Evolutionary conservation across 495 filamentous ascomycete species (phyloP), one percentile per base, ranked within the genome.

Genomic region (Astrocystis sublimbata): DNA sequence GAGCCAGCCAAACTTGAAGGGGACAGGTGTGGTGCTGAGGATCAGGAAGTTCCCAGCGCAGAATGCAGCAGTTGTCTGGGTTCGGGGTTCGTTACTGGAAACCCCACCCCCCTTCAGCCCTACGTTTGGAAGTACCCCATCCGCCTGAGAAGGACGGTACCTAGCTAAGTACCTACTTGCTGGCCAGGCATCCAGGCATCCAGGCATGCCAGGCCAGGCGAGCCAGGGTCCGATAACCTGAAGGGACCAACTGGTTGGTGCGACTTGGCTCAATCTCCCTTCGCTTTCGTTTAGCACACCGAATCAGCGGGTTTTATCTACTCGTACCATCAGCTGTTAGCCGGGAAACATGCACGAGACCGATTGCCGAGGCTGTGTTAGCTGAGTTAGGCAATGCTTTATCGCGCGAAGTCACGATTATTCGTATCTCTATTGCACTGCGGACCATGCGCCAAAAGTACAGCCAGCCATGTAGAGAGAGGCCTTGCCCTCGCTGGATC

Each of bases 331-430:
- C 26, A 17, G 30, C 26, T 26, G 9, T 6, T 9, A 28, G 23
- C 47, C 40, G 59, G 50, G 28, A 40, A 59, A 59, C 56, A 59
- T 43, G 56, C 45, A 59, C 40, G 12, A 57, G 12, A 17, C 40
- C 54, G 54, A 56, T 57, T 45, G 54, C 54, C 40, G 54, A 33
- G 38, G 23, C 23, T 49, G 24, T n/a, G 10, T 26, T 30, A 28
- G 10, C 33, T 51, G 19, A 51, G 30, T 5, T 51, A 17, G 31
- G 36, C 31, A 53, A 19, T 38, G 5, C 33, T 31, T 33, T 54
- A 54, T 40, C n/a, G 19, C 23, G 51, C 28, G 33, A 26, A 31
- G 26, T 15, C 12, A 6, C 17, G 28, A 24, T 10, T 21, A 15
- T 8, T n/a, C n/a, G n/a, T n/a, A n/a, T n/a, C n/a, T n/a, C 46